These are phyloP conservation scores for Starmerella sirachaensis DNA, from an alignment of 805 yeast genomes.

Conservation along the genomic window DNA sequence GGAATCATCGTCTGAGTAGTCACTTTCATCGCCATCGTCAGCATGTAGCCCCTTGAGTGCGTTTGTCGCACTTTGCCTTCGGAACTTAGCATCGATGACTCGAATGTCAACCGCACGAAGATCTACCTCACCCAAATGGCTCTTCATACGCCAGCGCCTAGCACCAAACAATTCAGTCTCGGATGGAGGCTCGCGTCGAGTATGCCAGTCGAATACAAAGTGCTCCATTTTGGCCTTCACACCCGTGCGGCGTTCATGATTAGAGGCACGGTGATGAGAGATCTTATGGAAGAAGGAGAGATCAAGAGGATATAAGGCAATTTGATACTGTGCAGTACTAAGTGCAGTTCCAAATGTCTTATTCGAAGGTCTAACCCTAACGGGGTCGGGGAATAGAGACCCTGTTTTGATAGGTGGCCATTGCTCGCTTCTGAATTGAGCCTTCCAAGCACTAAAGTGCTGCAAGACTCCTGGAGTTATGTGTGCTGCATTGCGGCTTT, in stretches of 20 bases:
- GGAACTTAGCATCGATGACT: constrained; percentile 48
- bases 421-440: constrained; percentile 62
- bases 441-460: constrained; percentile 80
- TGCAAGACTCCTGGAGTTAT: constrained; percentile 55
- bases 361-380: constrained; percentile 17
- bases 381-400: constrained; percentile 38
- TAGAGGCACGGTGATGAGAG: constrained; percentile 10
- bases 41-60: constrained; percentile 10
- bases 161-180: constrained; percentile 26
- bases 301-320: constrained; percentile 60
- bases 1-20: constrained; percentile 32
- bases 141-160: constrained; percentile 38
- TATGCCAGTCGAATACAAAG: constrained; percentile 57
- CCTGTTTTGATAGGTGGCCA: constrained; percentile 75
- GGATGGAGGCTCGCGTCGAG: constrained; percentile 32
- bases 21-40: constrained; percentile 7
- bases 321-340: constrained; percentile 66
- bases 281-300: constrained; percentile 51
- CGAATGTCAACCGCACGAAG: constrained; percentile 58
- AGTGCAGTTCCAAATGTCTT: constrained; percentile 46
- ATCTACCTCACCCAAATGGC: constrained; percentile 60
- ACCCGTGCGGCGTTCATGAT: constrained; percentile 46
- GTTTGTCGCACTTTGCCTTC: constrained; percentile 9
- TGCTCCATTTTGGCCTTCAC: constrained; percentile 47
- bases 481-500: constrained; percentile 50